Evolutionary conservation across 73 alveolate species (phyloP), one percentile per base, ranked within the genome.

Genomic region (Stentor roeselii): DNA sequence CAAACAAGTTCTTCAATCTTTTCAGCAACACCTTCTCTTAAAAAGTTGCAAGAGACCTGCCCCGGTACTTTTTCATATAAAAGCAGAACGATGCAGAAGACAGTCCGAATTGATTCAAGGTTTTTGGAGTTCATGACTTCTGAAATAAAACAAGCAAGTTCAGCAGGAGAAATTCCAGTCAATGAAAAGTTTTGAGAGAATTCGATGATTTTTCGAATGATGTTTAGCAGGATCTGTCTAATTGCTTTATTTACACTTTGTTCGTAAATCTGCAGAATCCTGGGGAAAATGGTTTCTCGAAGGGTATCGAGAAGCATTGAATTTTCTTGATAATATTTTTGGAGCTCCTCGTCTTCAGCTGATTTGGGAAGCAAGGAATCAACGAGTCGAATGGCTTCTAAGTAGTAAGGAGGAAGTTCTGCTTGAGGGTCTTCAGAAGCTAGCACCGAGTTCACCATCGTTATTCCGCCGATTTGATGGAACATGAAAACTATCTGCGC

Each of bases 401-500:
- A 21, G 11, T 21, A 67, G 2, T 67, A 67, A 0, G 34, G 41
- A 1, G 41, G 41, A 27, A 21, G 27, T 1, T 67, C 80, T 15
- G n/a, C 37, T 67, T 67, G 41, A 21, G n/a, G n/a, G 11, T 67
- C 80, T 67, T 32, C 80, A 21, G 37, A 21, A 32, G 15, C 41
- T 21, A 67, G 41, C n/a, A 32, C 80, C 14, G n/a, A 21, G 11
- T 67, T 67, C 34, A 67, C 37, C 41, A 67, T 67, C 1, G 41
- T 30, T 0, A 67, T 32, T 11, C 80, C 80, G 0, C 80, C 80
- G 37, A 21, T 21, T 1, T 67, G n/a, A 32, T 67, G 80, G 41
- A 67, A 67, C 80, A 67, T 34, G 11, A 67, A 67, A 21, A 67
- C 80, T 30, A 67, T 21, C n/a, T 67, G n/a, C 37, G 80, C 41